These are phyloP conservation scores for Aspergillus wentii DNA, from an alignment of 495 filamentous ascomycete genomes.

Conservation along the genomic window DNA sequence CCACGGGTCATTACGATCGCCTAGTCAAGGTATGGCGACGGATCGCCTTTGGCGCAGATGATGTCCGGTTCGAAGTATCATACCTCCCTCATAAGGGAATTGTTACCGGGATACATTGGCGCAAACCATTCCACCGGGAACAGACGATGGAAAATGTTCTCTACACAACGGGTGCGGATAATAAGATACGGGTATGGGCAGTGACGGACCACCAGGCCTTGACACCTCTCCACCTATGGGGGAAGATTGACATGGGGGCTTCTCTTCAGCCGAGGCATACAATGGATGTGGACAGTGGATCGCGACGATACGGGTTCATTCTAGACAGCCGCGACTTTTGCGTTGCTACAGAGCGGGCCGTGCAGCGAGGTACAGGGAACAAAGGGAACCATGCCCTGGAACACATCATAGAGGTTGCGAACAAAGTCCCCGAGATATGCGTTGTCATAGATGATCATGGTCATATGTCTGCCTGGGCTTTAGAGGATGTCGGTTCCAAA, in stretches of 20 bases:
- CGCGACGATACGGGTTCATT: slow-evolving; percentile 70
- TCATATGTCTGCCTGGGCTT: slow-evolving; percentile 88
- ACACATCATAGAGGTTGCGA: slow-evolving; percentile 83
- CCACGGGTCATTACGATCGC: slow-evolving; percentile 72
- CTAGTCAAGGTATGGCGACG: slow-evolving; percentile 91
- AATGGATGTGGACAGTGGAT: slow-evolving; percentile 19
- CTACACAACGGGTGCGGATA: slow-evolving; percentile 89
- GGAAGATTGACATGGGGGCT: slow-evolving; percentile 69
- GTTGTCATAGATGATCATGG: slow-evolving; percentile 80
- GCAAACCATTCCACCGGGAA: slow-evolving; percentile 65
- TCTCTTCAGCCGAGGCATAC: slow-evolving; percentile 62
- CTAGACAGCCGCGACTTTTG: slow-evolving; percentile 80
- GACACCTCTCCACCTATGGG: slow-evolving; percentile 73
- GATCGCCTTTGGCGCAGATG: slow-evolving; percentile 75
- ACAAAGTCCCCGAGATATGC: slow-evolving; percentile 80
- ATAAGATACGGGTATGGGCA: slow-evolving; percentile 78
- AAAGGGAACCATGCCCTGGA: slow-evolving; percentile 67
- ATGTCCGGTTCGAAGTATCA: slow-evolving; percentile 82
- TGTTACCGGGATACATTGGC: slow-evolving; percentile 83
- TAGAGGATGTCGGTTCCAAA: slow-evolving; percentile 85
- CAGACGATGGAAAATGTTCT: slow-evolving; percentile 83
- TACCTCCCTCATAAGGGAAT: slow-evolving; percentile 81
- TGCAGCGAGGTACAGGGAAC: slow-evolving; percentile 55
- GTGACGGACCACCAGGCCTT: slow-evolving; percentile 67
- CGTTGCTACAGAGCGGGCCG: slow-evolving; percentile 68